Percentiles rank a stretch among this genome's conserved stretches.
These are phyloP conservation scores for Syncephalastrum monosporum DNA, from an alignment of 371 early-diverging fungal species.

Conservation along the genomic window DNA sequence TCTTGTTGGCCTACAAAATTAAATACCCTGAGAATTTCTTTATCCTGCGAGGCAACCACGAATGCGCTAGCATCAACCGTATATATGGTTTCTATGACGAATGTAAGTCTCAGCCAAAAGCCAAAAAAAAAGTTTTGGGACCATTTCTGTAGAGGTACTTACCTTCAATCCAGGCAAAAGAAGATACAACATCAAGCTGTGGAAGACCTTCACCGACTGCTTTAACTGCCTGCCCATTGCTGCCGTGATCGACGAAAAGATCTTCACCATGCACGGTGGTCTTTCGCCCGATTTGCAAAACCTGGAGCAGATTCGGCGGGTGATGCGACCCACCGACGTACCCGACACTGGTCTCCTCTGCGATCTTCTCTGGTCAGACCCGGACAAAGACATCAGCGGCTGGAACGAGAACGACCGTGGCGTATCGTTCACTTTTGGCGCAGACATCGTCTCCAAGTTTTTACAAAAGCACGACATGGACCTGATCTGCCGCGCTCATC, in stretches of 20 bases:
- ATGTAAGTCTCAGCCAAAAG: conserved; percentile 66
- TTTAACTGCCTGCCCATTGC: conserved; percentile 96
- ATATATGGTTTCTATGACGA: conserved; percentile 99
- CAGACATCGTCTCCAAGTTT: conserved; percentile 84
- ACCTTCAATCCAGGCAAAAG: conserved; percentile 64
- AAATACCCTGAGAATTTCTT: conserved; percentile 94
- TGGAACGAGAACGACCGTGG: conserved; percentile 95
- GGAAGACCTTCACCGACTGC: conserved; percentile 91
- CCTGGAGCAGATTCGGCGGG: conserved; percentile 88
- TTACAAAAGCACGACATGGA: conserved; percentile 91
- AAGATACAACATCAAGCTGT: conserved; percentile 91
- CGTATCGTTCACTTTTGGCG: conserved; percentile 86
- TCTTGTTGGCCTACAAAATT: conserved; percentile 93
- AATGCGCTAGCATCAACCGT: conserved; percentile 91
- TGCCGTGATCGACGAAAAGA: conserved; percentile 91
- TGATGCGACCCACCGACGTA: conserved; percentile 93
- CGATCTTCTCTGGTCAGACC: conserved; percentile 97
- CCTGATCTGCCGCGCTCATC: conserved; percentile 93
- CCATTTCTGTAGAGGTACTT: not conserved
- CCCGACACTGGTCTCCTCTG: conserved; percentile 91
- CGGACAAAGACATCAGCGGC: conserved; percentile 81
- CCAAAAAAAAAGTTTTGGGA: no score
- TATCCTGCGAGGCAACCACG: conserved; percentile 95
- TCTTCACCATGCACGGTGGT: conserved; percentile 97
- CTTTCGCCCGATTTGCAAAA: conserved; percentile 86